Percentiles rank a stretch among this genome's conserved stretches.
These are phyloP conservation scores for Jimgerdemannia flammicorona DNA, from an alignment of 192 early-diverging fungal species.

Conservation along the genomic window DNA sequence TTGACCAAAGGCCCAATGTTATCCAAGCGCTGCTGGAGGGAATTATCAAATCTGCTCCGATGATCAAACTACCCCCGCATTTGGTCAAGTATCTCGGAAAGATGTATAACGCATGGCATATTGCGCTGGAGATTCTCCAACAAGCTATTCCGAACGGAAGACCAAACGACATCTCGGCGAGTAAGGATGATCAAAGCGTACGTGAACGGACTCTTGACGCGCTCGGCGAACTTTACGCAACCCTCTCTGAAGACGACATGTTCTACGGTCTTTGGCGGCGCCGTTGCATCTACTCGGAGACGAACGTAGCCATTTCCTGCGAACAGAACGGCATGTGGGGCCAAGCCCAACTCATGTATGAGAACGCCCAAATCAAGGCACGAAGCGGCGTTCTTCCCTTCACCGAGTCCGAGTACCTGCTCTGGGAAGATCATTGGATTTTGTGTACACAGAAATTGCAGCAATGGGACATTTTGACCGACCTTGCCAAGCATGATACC, in stretches of 20 bases:
- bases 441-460: constrained; percentile 86
- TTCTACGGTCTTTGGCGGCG: constrained; percentile 91
- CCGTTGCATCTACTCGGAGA: constrained; percentile 85
- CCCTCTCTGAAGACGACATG: constrained; percentile 89
- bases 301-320: constrained; percentile 92
- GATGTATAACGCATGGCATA: constrained; percentile 91
- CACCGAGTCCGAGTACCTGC: constrained; percentile 89
- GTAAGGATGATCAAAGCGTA: constrained; percentile 84
- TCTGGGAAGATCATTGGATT: constrained; percentile 99
- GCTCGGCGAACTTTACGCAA: constrained; percentile 77
- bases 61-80: constrained; percentile 86
- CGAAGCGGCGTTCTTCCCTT: constrained; percentile 81
- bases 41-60: constrained; percentile 67
- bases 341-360: constrained; percentile 87
- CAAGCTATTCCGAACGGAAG: constrained; percentile 45
- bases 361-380: constrained; percentile 90
- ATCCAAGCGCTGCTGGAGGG: constrained; percentile 90
- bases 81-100: constrained; percentile 92
- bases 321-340: constrained; percentile 94
- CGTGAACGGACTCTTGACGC: constrained; percentile 90
- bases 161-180: constrained; percentile 31
- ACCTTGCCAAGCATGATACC: constrained; percentile 87
- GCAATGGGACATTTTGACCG: constrained; percentile 95
- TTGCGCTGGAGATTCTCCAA: constrained; percentile 81
- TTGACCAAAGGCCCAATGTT: constrained; percentile 84